Evolutionary conservation across 805 yeast species (phyloP).

Genomic region (Spencermartinsiella europaea): DNA sequence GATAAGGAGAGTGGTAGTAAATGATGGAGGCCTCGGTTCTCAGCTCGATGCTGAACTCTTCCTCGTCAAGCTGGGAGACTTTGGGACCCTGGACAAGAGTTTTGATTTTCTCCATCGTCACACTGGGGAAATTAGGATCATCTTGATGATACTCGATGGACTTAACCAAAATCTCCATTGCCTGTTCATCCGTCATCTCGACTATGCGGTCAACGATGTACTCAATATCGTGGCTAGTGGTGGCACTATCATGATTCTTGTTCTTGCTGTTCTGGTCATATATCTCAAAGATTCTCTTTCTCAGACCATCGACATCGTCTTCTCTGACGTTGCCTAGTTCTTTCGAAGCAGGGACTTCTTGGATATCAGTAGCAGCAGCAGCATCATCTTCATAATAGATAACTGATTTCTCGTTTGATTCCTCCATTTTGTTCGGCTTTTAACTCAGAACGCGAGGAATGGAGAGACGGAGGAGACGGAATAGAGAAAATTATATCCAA

Average conservation of each 20-base stretch:
- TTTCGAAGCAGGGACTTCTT: not conserved
- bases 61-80: conserved; percentile 24
- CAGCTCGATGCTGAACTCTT: conserved; percentile 28
- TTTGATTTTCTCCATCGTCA: conserved; percentile 26
- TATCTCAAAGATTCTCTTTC: not conserved
- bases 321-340: conserved; percentile 28
- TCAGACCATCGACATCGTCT: conserved; percentile 1
- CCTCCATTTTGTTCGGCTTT: not conserved
- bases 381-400: not conserved
- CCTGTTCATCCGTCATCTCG: conserved; percentile 35
- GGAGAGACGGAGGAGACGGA: too few relatives aligned
- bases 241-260: not conserved
- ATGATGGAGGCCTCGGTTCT: conserved; percentile 39
- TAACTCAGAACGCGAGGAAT: too few relatives aligned
- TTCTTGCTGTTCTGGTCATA: conserved; percentile 1
- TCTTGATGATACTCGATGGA: conserved; percentile 40
- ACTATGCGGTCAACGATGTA: conserved; percentile 4
- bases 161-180: conserved; percentile 37
- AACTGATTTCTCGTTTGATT: not conserved
- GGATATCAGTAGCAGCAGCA: not conserved
- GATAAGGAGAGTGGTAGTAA: conserved; percentile 45
- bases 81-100: conserved; percentile 7
- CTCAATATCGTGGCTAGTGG: conserved; percentile 1
- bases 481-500: too few relatives aligned
- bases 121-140: conserved; percentile 44